Conservation (phyloP, 1,139 yeast genomes). For the Saccharomycopsis crataegensis region DNA sequence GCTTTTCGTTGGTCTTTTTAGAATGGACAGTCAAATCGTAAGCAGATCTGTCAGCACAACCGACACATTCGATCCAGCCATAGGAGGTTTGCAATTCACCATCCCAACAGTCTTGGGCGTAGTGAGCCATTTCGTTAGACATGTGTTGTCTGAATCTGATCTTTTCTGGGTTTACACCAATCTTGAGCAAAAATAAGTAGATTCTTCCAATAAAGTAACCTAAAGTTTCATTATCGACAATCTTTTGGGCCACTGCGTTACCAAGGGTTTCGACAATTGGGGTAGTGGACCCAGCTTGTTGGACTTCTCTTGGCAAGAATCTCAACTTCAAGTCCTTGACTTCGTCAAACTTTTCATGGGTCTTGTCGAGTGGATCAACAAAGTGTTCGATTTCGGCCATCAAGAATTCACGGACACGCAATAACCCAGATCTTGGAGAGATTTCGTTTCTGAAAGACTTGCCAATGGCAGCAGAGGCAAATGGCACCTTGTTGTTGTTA, state of each 20-base stretch:
- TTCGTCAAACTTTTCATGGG: slow-evolving; percentile 71
- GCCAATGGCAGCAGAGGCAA: slow-evolving; percentile 98
- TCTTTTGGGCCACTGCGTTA: slow-evolving; percentile 78
- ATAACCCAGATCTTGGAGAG: slow-evolving; percentile 94
- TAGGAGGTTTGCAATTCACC: slow-evolving; percentile 93
- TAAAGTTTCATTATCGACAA: slow-evolving; percentile 94
- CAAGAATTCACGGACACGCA: slow-evolving; percentile 96
- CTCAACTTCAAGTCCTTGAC: slow-evolving; percentile 66
- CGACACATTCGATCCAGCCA: slow-evolving; percentile 99
- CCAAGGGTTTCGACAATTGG: slow-evolving; percentile 64
- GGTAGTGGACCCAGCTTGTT: slow-evolving; percentile 75
- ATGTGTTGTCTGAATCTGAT: slow-evolving; percentile 98
- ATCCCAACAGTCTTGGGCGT: slow-evolving; percentile 99
- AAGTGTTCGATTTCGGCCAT: slow-evolving; percentile 99
- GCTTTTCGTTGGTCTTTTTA: slow-evolving; percentile 88
- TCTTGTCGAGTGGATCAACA: slow-evolving; percentile 86
- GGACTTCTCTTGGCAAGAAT: slow-evolving; percentile 80
- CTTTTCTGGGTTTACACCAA: slow-evolving; percentile 81
- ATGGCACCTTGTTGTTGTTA: slow-evolving; percentile 96
- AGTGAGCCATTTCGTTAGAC: slow-evolving; percentile 99
- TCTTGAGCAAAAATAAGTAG: slow-evolving; percentile 70
- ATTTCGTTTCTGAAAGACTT: slow-evolving; percentile 98
- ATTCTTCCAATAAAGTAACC: slow-evolving; percentile 97
- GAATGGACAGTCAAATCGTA: slow-evolving; percentile 94
- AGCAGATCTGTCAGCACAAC: slow-evolving; percentile 99